Percentiles rank a stretch among this genome's conserved stretches.
Evolutionary conservation across 345 rosid genomes (phyloP).

Genomic region (Camelina hispida): DNA sequence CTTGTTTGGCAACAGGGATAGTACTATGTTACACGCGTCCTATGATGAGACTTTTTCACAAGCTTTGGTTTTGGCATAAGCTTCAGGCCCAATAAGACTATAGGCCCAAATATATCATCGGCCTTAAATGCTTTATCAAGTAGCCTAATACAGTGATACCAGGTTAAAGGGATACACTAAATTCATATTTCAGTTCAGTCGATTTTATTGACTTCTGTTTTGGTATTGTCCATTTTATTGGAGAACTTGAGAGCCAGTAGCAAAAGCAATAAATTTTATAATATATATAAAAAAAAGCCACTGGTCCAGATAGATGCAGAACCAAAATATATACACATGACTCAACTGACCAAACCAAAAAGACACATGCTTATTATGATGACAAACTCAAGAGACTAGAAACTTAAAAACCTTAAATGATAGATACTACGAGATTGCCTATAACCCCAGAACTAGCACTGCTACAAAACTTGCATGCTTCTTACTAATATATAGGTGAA

Average conservation of each 20-base stretch:
- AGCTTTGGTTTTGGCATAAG: neutral
- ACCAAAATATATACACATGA: constrained; percentile 34
- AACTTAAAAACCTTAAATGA: constrained; percentile 25
- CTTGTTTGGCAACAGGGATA: constrained; percentile 40
- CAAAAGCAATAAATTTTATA: neutral
- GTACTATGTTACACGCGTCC: neutral
- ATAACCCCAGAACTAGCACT: constrained; percentile 47
- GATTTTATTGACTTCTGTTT: too few relatives aligned
- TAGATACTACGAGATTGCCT: constrained; percentile 31
- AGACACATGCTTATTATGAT: constrained; percentile 35
- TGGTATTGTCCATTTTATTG: too few relatives aligned
- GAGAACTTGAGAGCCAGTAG: neutral
- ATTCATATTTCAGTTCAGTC: neutral
- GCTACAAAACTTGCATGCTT: constrained; percentile 70
- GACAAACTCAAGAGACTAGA: constrained; percentile 27
- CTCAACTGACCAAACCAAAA: constrained; percentile 33
- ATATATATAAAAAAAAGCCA: constrained; percentile 1
- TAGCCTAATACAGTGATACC: neutral
- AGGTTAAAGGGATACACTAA: too few relatives aligned
- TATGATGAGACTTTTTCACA: neutral
- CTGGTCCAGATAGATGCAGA: constrained; percentile 26
- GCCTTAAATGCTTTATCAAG: neutral
- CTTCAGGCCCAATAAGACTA: neutral
- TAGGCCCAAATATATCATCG: neutral
- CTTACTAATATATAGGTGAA: constrained; percentile 39